A percentile compares a stretch with the other conserved stretches of the same genome.
Conservation (phyloP, 495 filamentous ascomycete genomes). For the Tuber brumale region DNA sequence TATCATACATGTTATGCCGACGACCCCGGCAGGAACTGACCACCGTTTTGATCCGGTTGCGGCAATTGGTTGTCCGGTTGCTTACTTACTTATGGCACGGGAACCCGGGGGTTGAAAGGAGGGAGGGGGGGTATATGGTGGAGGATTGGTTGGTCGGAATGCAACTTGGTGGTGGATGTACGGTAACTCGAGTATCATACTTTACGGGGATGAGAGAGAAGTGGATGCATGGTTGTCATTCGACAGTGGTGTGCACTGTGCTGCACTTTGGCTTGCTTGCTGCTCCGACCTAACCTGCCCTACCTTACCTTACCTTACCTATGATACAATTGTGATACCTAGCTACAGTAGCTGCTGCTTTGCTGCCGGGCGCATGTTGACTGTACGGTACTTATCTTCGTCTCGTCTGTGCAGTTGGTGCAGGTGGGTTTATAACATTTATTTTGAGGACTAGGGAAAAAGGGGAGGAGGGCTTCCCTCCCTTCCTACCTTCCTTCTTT, state of each 20-base stretch:
- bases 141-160: not conserved
- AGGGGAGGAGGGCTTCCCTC: not conserved
- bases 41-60: not conserved
- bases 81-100: not conserved
- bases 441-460: not conserved
- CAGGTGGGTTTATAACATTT: conserved; percentile 3
- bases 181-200: not conserved
- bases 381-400: not conserved
- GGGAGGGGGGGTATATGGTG: not conserved
- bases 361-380: not conserved
- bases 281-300: not conserved
- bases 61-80: not conserved
- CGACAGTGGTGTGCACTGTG: not conserved
- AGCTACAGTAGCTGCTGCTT: not conserved
- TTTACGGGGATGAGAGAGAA: not conserved
- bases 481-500: not conserved
- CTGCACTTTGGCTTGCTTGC: too few relatives aligned
- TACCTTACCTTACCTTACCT: not conserved
- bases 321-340: not conserved
- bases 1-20: too few relatives aligned
- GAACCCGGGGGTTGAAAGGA: not conserved
- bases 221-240: not conserved
- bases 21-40: not conserved
- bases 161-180: not conserved
- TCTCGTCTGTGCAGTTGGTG: not conserved